Conservation (phyloP, 257 asterid genomes). For the Nicotiana benthamiana region DNA sequence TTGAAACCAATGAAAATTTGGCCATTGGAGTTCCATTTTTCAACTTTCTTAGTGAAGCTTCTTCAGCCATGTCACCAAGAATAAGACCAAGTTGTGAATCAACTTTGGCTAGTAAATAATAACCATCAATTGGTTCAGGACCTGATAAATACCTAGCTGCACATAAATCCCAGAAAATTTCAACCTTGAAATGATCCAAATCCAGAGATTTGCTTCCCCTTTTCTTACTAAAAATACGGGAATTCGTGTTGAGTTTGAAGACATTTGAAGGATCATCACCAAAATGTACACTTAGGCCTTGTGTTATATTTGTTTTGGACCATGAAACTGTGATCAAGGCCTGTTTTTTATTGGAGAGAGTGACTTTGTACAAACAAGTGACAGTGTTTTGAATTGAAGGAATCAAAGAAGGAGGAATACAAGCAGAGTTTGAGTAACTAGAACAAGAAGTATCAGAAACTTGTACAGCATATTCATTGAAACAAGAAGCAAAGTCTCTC, state of each 20-base stretch:
- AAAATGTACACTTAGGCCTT: constrained; percentile 39
- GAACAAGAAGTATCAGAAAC: constrained; percentile 69
- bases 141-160: constrained; percentile 55
- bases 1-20: constrained; percentile 41
- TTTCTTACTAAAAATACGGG: constrained; percentile 56
- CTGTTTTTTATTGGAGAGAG: constrained; percentile 37
- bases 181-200: constrained; percentile 25
- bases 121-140: constrained; percentile 70
- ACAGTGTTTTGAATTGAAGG: constrained; percentile 63
- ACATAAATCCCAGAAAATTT: constrained; percentile 64
- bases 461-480: constrained; percentile 58
- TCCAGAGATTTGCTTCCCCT: constrained; percentile 51
- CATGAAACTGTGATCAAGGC: constrained; percentile 46
- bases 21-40: constrained; percentile 27
- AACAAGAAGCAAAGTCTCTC: constrained; percentile 66
- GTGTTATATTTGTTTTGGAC: constrained; percentile 36
- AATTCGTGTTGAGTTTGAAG: constrained; percentile 50
- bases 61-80: constrained; percentile 53
- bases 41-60: constrained; percentile 23
- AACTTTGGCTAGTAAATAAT: constrained; percentile 34
- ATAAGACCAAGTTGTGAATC: constrained; percentile 49
- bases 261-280: constrained; percentile 29
- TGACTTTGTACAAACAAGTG: constrained; percentile 38
- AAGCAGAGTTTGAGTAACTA: constrained; percentile 35
- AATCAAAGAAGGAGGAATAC: constrained; percentile 35